Evolutionary conservation across 768 basidiomycete species (phyloP), one percentile per base, ranked within the genome.

Genomic region (Daedaleopsis nitida): DNA sequence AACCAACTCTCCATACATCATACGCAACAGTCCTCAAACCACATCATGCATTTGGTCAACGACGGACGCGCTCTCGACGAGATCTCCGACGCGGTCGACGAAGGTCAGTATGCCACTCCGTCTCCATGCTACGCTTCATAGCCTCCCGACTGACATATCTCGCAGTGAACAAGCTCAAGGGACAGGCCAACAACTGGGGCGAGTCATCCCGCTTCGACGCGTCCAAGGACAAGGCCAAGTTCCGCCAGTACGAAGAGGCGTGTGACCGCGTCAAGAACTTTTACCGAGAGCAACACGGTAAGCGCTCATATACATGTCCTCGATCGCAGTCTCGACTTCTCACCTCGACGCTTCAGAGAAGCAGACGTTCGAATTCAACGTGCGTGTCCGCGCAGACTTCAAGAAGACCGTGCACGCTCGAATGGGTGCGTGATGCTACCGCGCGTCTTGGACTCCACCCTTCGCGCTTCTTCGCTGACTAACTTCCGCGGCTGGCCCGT

Each of bases 311-410:
- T 7, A 32, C 27, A 32, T 3, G 27, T 57, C 60, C 13, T 32
- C 27, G 27, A 34, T 23, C 32, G 23, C 57, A 32, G 27, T 32
- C 27, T 32, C 27, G 27, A 32, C 27, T 32, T 32, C 27, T 32
- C 27, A 32, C 39, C 17, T 50, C 13, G 19, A 14, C 8, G 9
- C 27, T 14, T 35, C 70, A 92, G 91, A 87, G 70, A 96, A 94
- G 67, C 94, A 96, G 74, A 96, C 94, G 0, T 82, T 95, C 3
- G 89, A 80, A 21, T 96, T 85, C 80, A 96, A 96, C 72, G 81
- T 94, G 65, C 81, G 85, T 58, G 86, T 87, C 6, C 88, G 94
- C 10, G 85, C 85, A 11, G 81, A 89, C 63, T 92, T 92, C 75
- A 86, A 86, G 69, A 86, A 75, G 59, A 82, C 78, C 38, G 81